A percentile compares a stretch with the other conserved stretches of the same genome.
phyloP scores from a whole-genome alignment of 495 filamentous ascomycete species.

The Penicillium parvum region DNA sequence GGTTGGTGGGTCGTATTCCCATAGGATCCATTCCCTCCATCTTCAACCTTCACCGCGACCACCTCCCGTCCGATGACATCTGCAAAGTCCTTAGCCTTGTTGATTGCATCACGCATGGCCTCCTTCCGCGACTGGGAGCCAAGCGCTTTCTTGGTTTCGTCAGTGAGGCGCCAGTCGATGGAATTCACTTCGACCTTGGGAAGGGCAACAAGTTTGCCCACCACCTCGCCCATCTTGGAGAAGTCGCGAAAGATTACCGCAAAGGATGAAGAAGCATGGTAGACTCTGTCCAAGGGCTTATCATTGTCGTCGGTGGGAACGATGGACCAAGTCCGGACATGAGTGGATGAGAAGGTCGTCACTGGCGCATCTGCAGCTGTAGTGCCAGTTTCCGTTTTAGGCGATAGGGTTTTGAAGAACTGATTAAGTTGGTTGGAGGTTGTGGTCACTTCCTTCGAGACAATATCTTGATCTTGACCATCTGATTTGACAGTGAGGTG shows the following conservation, averaged over 20 bases:
- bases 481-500: constrained; percentile 11
- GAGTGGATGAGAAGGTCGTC: constrained; percentile 11
- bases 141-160: constrained; percentile 12
- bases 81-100: constrained; percentile 19
- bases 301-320: constrained; percentile 4
- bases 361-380: constrained; percentile 13
- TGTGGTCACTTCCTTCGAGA: constrained; percentile 15
- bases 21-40: neutral
- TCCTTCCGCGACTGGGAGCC: constrained; percentile 12
- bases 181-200: constrained; percentile 18
- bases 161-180: constrained; percentile 21
- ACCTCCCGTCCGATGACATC: constrained; percentile 17
- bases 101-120: constrained; percentile 20
- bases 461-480: constrained; percentile 8
- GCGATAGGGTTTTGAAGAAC: constrained; percentile 7
- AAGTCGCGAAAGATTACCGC: constrained; percentile 17
- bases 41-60: constrained; percentile 9
- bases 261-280: constrained; percentile 7
- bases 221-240: constrained; percentile 10
- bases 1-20: too few species aligned
- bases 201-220: constrained; percentile 4
- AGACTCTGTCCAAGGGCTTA: constrained; percentile 1
- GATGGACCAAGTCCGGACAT: constrained; percentile 10
- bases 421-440: constrained; percentile 10
- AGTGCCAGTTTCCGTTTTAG: neutral